Percentiles rank a stretch among this genome's conserved stretches.
phyloP scores from a whole-genome alignment of 805 yeast species.

The Kuraishia hungarica region DNA sequence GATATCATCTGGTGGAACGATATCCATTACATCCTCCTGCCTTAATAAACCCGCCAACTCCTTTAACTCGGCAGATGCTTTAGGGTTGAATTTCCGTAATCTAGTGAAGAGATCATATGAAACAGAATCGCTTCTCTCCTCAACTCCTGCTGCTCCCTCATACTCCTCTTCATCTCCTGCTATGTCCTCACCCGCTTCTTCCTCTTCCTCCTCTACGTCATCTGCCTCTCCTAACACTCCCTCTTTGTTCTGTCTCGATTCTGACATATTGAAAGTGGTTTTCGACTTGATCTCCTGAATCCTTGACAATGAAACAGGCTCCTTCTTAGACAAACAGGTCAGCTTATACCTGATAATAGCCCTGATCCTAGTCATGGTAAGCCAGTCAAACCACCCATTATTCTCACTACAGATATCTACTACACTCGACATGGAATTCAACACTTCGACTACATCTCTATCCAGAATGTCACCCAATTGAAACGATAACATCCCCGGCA shows the following conservation, averaged over 20 bases:
- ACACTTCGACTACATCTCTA: constrained; percentile 40
- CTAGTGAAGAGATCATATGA: constrained; percentile 21
- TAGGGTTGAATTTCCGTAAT: constrained; percentile 26
- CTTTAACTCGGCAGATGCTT: constrained; percentile 22
- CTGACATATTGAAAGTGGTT: constrained; percentile 14
- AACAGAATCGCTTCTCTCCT: background rate
- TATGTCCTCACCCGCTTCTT: constrained; percentile 20
- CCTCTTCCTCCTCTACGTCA: constrained; percentile 27
- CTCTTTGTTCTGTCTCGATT: constrained; percentile 9
- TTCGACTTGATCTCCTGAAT: constrained; percentile 34
- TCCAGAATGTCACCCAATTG: constrained; percentile 77
- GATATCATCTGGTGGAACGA: background rate
- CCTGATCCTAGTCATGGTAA: constrained; percentile 56
- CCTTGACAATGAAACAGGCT: constrained; percentile 31
- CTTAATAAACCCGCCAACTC: constrained; percentile 28
- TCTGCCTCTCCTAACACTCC: constrained; percentile 5
- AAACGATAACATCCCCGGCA: constrained; percentile 64
- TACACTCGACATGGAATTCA: constrained; percentile 27
- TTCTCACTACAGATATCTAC: constrained; percentile 40
- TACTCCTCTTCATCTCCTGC: constrained; percentile 16
- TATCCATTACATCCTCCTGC: constrained; percentile 19
- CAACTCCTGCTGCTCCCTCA: constrained; percentile 4
- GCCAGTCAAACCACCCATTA: constrained; percentile 75
- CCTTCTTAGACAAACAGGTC: constrained; percentile 46
- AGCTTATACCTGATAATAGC: constrained; percentile 67